Evolutionary conservation across 1,139 yeast genomes (phyloP), one percentile per base, ranked within the genome.

Genomic region (Taphrina deformans): DNA sequence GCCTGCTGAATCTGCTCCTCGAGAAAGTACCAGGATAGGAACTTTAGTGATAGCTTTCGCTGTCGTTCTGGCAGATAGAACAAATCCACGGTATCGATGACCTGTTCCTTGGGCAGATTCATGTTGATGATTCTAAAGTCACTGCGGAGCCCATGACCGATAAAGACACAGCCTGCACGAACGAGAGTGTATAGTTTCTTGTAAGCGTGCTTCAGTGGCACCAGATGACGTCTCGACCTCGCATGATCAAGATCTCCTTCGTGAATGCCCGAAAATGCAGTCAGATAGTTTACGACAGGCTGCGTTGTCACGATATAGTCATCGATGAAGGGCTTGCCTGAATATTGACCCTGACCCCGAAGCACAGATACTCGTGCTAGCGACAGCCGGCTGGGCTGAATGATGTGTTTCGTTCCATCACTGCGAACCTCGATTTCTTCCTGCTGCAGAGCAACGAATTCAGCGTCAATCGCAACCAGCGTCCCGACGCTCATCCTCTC

Each of bases 401-500:
- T 80, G 55, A 92, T 76, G 14, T 84, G 81, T 68, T 85, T 86
- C 4, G 80, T 73, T 0, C 98, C 98, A 69, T 84, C 85, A 64
- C 85, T 82, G 62, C 83, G 83, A 56, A 93, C 83, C 72, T 92
- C 98, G 51, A 85, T 82, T 69, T 87, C 86, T 71, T 92, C 98
- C 5, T 89, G 89, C 65, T 85, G 84, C 44, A 92, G 75, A 55
- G 87, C 83, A 5, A 95, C 98, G 79, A 95, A 95, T 75, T 95
- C 99, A 0, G 99, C 98, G 79, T 95, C 99, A 66, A 95, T 87
- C 0, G 99, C 99, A 18, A 92, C 86, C 48, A 91, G 75, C 0
- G 89, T 80, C 0, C 97, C 97, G 0, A 86, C 82, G 27, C 73
- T 46, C 16, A 62, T 26, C 27, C 31, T 26, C 44, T 58, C 66